Conservation (phyloP, 2,329 filamentous ascomycete species). For the Hymenoscyphus scutula region DNA sequence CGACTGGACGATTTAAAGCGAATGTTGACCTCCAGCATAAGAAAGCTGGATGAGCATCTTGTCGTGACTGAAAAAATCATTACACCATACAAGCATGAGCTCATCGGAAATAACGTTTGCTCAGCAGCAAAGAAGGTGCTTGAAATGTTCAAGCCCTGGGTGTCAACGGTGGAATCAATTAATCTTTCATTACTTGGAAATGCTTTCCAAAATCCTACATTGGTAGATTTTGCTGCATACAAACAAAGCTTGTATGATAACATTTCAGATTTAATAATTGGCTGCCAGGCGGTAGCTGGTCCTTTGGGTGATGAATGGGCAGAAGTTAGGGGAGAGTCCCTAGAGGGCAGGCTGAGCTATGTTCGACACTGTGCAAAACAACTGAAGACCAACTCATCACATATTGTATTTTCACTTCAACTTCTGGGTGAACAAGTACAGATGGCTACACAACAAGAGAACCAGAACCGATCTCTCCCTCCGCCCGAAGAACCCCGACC, state of each 20-base stretch:
- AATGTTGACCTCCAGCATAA: constrained; percentile 79
- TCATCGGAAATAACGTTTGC: constrained; percentile 81
- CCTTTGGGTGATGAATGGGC: constrained; percentile 95
- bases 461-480: constrained; percentile 27
- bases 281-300: constrained; percentile 87
- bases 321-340: constrained; percentile 81
- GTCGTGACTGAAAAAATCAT: constrained; percentile 77
- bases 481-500: constrained; percentile 42
- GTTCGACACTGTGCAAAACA: constrained; percentile 76
- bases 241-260: constrained; percentile 95
- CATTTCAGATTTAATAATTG: constrained; percentile 81
- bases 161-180: constrained; percentile 86
- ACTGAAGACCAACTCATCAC: constrained; percentile 80
- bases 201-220: constrained; percentile 77
- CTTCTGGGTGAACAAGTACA: constrained; percentile 80
- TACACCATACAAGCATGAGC: constrained; percentile 72
- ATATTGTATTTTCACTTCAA: constrained; percentile 84
- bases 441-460: constrained; percentile 48
- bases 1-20: constrained; percentile 82
- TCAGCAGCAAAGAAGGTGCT: constrained; percentile 74
- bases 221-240: constrained; percentile 82
- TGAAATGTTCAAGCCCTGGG: constrained; percentile 87
- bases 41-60: constrained; percentile 83
- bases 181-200: constrained; percentile 78
- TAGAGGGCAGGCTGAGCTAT: constrained; percentile 81